Base-by-base conservation (phyloP, 2,329 filamentous ascomycete genomes). In the Sarocladium brachiariae region DNA sequence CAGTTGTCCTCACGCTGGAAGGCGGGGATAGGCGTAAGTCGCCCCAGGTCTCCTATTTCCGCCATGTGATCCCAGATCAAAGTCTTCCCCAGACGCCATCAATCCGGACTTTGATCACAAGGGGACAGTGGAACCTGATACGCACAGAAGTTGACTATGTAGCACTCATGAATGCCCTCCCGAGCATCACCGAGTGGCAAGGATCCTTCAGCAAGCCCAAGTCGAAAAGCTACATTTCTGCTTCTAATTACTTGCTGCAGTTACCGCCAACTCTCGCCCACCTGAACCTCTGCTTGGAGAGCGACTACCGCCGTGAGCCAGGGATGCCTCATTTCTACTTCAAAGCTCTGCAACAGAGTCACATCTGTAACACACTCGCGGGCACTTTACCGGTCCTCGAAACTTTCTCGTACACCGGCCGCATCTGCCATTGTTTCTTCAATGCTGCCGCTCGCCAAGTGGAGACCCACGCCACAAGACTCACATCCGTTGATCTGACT, bases 41-140 rank as follows among this genome's bases (percentile, higher is more conserved):
- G 2, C 85, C 85, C 5, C 81, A 82, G 64, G 82, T 89, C 9
- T 54, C 61, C 7, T 65, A 69, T 50, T 69, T 67, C 46, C 53
- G 60, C 19, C 57, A 30, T 13, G 55, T 24, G 56, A 61, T 19
- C 61, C 67, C 56, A 58, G 62, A 24, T 23, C 6, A 18, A 5
- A n/a, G 16, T n/a, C 63, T 81, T 7, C 71, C 76, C 8, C 57
- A 65, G 18, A 69, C 86, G 2, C 63, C 70, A 2, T 77, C 78
- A 2, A 76, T 89, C 27, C 76, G 76, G 50, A 87, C 84, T 1
- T 73, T 89, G 18, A 78, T 89, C 38, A 84, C 85, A 65, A 83
- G 85, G 58, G 86, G 86, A 6, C 84, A 88, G 57, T 90, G 86
- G 86, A 89, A 89, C 60, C 73, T 89, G 24, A 84, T 88, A 64